Percentiles rank a stretch among this genome's conserved stretches.
phyloP scores from a whole-genome alignment of 371 early-diverging fungal species.

The Syncephalastrum racemosum region DNA sequence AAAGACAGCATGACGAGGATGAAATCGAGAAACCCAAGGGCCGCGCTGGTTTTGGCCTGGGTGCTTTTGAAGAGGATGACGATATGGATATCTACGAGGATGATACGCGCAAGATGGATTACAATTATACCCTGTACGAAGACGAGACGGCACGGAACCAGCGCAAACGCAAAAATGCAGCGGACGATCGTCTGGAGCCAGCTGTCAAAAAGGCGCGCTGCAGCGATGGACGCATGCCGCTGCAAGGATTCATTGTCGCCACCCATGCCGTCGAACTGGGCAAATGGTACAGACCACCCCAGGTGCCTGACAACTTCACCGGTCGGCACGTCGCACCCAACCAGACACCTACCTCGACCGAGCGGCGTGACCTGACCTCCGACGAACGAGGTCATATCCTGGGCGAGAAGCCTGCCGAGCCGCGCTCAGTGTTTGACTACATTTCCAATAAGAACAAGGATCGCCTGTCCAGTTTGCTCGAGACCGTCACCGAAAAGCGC shows the following conservation, averaged over 20 bases:
- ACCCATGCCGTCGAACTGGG: constrained; percentile 34
- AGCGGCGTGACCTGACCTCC: constrained; percentile 42
- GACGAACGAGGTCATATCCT: constrained; percentile 67
- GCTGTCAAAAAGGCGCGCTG: constrained; percentile 17
- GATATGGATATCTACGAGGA: constrained; percentile 50
- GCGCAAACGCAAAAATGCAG: constrained; percentile 3
- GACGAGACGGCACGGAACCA: constrained; percentile 32
- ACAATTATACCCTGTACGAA: constrained; percentile 40
- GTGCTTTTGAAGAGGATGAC: constrained; percentile 55
- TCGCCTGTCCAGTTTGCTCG: constrained; percentile 58
- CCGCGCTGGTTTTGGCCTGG: constrained; percentile 43
- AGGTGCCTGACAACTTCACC: constrained; percentile 55
- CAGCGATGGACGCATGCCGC: constrained; percentile 61
- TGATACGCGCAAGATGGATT: constrained; percentile 16
- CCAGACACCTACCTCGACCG: constrained; percentile 1
- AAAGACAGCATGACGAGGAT: constrained; percentile 10
- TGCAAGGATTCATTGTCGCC: constrained; percentile 59
- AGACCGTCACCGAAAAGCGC: constrained; percentile 26
- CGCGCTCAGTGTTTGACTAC: constrained; percentile 77
- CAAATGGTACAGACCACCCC: constrained; percentile 63
- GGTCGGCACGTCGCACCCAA: constrained; percentile 39
- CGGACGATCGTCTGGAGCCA: constrained; percentile 2
- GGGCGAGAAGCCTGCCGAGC: constrained; percentile 72
- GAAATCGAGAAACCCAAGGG: constrained; percentile 5
- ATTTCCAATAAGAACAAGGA: constrained; percentile 69